Base-by-base conservation (phyloP, 1,139 yeast genomes). In the Meyerozyma carpophila region DNA sequence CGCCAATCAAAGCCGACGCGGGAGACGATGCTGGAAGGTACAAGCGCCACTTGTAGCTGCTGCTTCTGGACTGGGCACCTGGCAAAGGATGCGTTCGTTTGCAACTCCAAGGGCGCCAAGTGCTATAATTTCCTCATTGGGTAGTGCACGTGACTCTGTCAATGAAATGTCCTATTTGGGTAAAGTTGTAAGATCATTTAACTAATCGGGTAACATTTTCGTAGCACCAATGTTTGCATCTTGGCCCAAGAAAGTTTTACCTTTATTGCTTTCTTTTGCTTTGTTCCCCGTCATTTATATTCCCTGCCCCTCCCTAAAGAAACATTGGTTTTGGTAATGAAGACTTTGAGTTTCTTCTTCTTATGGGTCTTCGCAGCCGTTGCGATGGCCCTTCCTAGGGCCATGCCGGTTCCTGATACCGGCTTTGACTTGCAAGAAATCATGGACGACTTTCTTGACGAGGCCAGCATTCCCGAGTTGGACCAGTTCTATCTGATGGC, bases 331-430 rank as follows among this genome's bases (percentile, higher is more conserved):
- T 11, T 8, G 4, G 40, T 13, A 13, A 29, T 38, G 31, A 29
- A 27, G 20, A 13, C 40, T 27, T 46, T 34, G 41, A 48, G 28
- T 27, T 45, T 20, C 41, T 41, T 41, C 13, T 14, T 34, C 37
- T 18, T 34, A 9, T 47, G 49, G 36, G 36, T 45, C 14, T 36
- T 46, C 21, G 41, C 46, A 24, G 37, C 49, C 16, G 39, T 48
- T 32, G 47, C 44, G n/a, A 44, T 42, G 25, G 55, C 56, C 24
- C 39, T 53, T 28, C 62, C 63, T n/a, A 32, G 47, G 21, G 55
- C 53, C 31, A 37, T 50, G n/a, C 60, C 65, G 9, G 52, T 55
- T 8, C 51, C 50, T 14, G 55, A 54, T 20, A 29, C 57, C 26
- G 44, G 49, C 31, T 58, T 58, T 42, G 56, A 54, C 20, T 42